Base-by-base conservation (phyloP, 768 basidiomycete species). In the Calvatia gigantea region DNA sequence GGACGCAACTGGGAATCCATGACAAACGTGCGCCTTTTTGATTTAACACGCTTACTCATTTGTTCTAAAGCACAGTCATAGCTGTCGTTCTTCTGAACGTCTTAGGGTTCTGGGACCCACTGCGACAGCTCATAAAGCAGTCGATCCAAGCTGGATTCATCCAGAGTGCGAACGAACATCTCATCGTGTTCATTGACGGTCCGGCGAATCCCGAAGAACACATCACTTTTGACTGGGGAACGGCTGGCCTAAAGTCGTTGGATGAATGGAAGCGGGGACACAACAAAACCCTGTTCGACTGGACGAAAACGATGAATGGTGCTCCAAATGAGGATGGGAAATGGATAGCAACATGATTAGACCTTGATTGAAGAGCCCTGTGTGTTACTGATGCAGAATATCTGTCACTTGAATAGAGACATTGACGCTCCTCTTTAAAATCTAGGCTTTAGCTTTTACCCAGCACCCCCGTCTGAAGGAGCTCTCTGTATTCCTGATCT, bases 1-100 rank as follows among this genome's bases (percentile, higher is more conserved):
- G 96, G 96, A 91, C 90, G 17, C 96, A 98, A 65, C 69, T 97
- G 4, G 88, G 89, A 17, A 87, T 95, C 39, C 91, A 94, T 66
- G 77, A 81, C 52, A 93, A 93, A 73, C 91, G 91, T 91, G 65
- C 59, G 82, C 56, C 43, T 58, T 19, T 2, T 4, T 4, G 27
- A 27, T n/a, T 23, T 31, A 32, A 43, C 41, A 31, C 15, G 19
- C 43, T 38, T 33, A 17, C 29, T 54, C 5, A 27, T 53, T 32
- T 9, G 25, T 56, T 19, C 21, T 23, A n/a, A n/a, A n/a, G n/a
- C n/a, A n/a, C n/a, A n/a, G n/a, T n/a, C n/a, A n/a, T n/a, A 94
- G 86, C 95, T 12, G 87, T 97, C 38, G 71, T 97, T 39, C 72
- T 97, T 23, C 65, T 97, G n/a, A 96, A 98, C 66, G 88, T 97